These are phyloP conservation scores for Stygiomarasmius scandens DNA, from an alignment of 1,284 basidiomycete genomes.

Conservation along the genomic window DNA sequence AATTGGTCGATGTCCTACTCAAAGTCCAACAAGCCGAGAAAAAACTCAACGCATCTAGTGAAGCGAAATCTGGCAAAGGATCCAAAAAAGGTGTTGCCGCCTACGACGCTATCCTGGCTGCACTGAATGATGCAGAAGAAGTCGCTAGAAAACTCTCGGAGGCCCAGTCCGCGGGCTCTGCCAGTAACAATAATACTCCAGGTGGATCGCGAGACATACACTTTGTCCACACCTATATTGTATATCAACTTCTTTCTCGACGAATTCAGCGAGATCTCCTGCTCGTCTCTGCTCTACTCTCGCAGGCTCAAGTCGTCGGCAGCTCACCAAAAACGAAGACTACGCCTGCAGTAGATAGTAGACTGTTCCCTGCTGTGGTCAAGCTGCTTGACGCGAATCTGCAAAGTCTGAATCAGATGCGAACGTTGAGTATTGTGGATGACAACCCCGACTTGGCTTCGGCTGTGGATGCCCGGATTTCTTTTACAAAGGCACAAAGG, in stretches of 20 bases:
- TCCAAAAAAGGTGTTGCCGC: slow-evolving; percentile 74
- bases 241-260: slow-evolving; percentile 83
- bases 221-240: slow-evolving; percentile 84
- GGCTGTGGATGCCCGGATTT: slow-evolving; percentile 75
- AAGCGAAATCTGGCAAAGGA: slow-evolving; percentile 42
- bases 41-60: slow-evolving; percentile 42
- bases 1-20: slow-evolving; percentile 87
- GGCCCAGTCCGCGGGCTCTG: slow-evolving; percentile 47
- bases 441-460: slow-evolving; percentile 82
- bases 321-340: slow-evolving; percentile 38
- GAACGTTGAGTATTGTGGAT: slow-evolving; percentile 82
- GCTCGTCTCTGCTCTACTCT: slow-evolving; percentile 70
- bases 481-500: slow-evolving; percentile 77
- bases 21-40: slow-evolving; percentile 82
- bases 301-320: slow-evolving; percentile 35
- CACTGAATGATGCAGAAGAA: slow-evolving; percentile 87
- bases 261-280: slow-evolving; percentile 88
- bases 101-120: slow-evolving; percentile 82
- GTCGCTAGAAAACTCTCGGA: slow-evolving; percentile 79
- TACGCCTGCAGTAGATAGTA: slow-evolving; percentile 59
- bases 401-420: slow-evolving; percentile 83
- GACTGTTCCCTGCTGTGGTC: slow-evolving; percentile 81
- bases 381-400: slow-evolving; percentile 86
- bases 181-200: slow-evolving; percentile 23
- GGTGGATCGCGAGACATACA: slow-evolving; percentile 70